phyloP scores from a whole-genome alignment of 805 yeast species.

The Tetrapisispora fleetii region DNA sequence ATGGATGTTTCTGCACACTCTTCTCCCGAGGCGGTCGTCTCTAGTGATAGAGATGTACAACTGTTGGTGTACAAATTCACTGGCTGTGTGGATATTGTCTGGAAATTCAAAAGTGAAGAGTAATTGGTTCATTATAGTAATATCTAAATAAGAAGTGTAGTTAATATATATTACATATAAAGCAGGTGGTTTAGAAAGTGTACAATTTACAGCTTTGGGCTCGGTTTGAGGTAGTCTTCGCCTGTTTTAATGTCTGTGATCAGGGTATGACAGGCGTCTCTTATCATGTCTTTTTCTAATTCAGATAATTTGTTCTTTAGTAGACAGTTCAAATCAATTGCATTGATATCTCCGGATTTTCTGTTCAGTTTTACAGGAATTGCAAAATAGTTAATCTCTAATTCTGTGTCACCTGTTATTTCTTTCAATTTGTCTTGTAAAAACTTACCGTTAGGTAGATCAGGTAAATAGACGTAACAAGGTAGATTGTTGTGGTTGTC shows the following conservation, averaged over 20 bases:
- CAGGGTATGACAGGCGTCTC: constrained; percentile 45
- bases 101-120: too few relatives aligned
- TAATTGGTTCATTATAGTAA: too few relatives aligned
- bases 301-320: constrained; percentile 34
- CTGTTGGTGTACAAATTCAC: too few relatives aligned
- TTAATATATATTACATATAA: too few relatives aligned
- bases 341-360: constrained; percentile 38
- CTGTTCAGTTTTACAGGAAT: constrained; percentile 48
- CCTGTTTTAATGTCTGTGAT: constrained; percentile 52
- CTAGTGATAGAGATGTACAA: too few relatives aligned
- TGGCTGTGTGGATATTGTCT: too few relatives aligned
- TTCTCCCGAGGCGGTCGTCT: too few relatives aligned
- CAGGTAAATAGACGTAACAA: constrained; percentile 46
- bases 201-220: constrained; percentile 11
- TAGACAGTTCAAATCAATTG: constrained; percentile 38
- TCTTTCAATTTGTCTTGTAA: constrained; percentile 29
- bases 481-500: constrained; percentile 34
- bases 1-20: too few relatives aligned
- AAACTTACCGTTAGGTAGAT: constrained; percentile 38
- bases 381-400: constrained; percentile 41
- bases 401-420: background rate
- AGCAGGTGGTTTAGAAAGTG: too few relatives aligned
- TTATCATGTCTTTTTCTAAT: constrained; percentile 43
- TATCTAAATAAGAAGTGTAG: too few relatives aligned
- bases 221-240: constrained; percentile 33